Percentiles rank a stretch among this genome's conserved stretches.
These are phyloP conservation scores for Suhomyces vadensis DNA, from an alignment of 805 yeast species.

Conservation along the genomic window DNA sequence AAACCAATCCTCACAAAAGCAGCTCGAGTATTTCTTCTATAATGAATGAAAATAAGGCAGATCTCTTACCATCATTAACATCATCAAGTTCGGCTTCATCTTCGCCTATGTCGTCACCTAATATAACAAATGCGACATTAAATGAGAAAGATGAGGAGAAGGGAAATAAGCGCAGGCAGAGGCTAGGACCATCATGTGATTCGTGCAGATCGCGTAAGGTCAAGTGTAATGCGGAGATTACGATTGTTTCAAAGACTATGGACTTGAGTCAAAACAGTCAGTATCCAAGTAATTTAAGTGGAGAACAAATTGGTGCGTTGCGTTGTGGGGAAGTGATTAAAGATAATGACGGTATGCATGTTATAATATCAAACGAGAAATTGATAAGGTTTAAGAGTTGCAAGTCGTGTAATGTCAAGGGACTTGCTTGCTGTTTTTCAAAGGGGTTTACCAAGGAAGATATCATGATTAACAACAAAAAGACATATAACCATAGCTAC, in stretches of 20 bases:
- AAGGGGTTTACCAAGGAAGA: conserved; percentile 69
- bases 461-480: conserved; percentile 40
- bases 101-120: conserved; percentile 21
- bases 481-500: conserved; percentile 7
- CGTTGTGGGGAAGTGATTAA: conserved; percentile 18
- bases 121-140: conserved; percentile 6
- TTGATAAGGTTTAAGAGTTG: conserved; percentile 56
- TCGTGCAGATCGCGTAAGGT: conserved; percentile 67
- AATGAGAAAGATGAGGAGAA: conserved; percentile 2
- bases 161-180: conserved; percentile 49
- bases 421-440: conserved; percentile 53
- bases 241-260: conserved; percentile 32
- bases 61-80: conserved; percentile 13
- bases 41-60: not conserved
- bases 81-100: conserved; percentile 16
- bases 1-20: not conserved
- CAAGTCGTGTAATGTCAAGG: conserved; percentile 51
- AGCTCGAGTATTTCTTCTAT: not conserved
- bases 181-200: conserved; percentile 77
- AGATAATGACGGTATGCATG: conserved; percentile 14
- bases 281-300: conserved; percentile 9
- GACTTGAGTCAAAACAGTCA: conserved; percentile 3
- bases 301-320: conserved; percentile 12
- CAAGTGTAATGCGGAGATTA: conserved; percentile 69
- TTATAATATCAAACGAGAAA: conserved; percentile 28